Conservation (phyloP, 805 yeast genomes). For the Sugiyamaella floridensis region DNA sequence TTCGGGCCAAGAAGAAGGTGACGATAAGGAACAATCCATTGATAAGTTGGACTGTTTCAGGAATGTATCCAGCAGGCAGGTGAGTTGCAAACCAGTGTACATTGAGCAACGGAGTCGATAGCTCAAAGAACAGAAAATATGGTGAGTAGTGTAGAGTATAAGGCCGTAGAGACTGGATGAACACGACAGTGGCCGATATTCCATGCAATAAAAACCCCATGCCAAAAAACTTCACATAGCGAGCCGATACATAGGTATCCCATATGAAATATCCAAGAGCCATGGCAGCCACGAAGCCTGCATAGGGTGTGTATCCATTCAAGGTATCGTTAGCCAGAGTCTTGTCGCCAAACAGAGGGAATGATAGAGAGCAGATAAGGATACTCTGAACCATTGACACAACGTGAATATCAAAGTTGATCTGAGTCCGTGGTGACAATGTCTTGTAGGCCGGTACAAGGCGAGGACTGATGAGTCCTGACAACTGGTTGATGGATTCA, state of each 20-base stretch:
- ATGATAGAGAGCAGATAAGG: slow-evolving; percentile 49
- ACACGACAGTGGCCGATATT: slow-evolving; percentile 69
- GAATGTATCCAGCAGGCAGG: slow-evolving; percentile 61
- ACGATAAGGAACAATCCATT: slow-evolving; percentile 68
- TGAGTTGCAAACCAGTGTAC: slow-evolving; percentile 84
- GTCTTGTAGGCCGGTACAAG: slow-evolving; percentile 47
- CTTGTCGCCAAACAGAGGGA: slow-evolving; percentile 61
- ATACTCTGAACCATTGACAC: slow-evolving; percentile 83
- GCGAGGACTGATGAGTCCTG: slow-evolving; percentile 45
- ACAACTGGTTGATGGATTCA: slow-evolving; percentile 43
- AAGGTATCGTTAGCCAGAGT: slow-evolving; percentile 44
- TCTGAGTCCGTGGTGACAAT: slow-evolving; percentile 39
- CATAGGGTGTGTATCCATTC: slow-evolving; percentile 67
- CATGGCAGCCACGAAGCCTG: slow-evolving; percentile 63
- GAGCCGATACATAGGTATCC: slow-evolving; percentile 71
- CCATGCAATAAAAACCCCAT: slow-evolving; percentile 79
- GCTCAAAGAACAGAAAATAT: slow-evolving; percentile 75
- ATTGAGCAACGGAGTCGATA: slow-evolving; percentile 92
- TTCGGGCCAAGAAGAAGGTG: slow-evolving; percentile 70
- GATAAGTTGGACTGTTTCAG: slow-evolving; percentile 44
- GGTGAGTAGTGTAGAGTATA: slow-evolving; percentile 78
- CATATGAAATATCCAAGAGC: slow-evolving; percentile 86
- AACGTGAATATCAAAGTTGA: slow-evolving; percentile 84
- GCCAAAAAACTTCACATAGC: slow-evolving; percentile 65
- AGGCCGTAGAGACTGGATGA: slow-evolving; percentile 57